Evolutionary conservation across 768 basidiomycete species (phyloP), one percentile per base, ranked within the genome.

Genomic region (Termitomyces sp.): DNA sequence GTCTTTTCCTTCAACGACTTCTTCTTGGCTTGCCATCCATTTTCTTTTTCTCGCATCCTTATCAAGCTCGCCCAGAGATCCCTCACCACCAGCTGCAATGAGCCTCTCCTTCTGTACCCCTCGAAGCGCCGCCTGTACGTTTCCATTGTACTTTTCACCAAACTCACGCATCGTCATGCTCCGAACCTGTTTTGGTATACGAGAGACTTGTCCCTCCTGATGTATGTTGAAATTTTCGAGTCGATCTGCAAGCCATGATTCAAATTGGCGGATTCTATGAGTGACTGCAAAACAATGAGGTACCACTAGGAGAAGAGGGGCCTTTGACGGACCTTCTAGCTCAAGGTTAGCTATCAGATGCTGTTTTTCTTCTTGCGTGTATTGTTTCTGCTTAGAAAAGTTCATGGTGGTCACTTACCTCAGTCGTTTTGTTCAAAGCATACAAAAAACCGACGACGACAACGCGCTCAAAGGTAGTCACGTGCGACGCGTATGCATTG

Each of bases 281-380:
- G 86, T 81, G 64, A 91, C 90, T 91, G 68, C 24, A 52, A 57
- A 22, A 20, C 55, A 57, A 20, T 52, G 39, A 55, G 46, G n/a
- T 33, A 52, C 2, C 48, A 22, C 27, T 6, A 7, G 11, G 41
- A 30, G 9, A 18, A 47, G 9, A 36, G 13, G 33, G 16, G 12
- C 12, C 22, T 45, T 44, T 49, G 54, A 48, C 72, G 13, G 63
- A 88, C 89, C 87, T 82, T 93, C 91, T 61, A 92, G 83, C 62
- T 91, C 88, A 52, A 93, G 79, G 70, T 93, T 93, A 48, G 81
- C 81, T 42, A 92, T 74, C 2, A 92, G 79, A 61, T 91, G 88
- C 30, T 81, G 75, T 62, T 91, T 92, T 73, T 92, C 89, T 65
- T 91, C 88, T 5, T 76, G 72, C 8, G 79, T 84, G 66, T 78